These are phyloP conservation scores for Vitis hybrid DNA, from an alignment of 177 flowering plant genomes.

Conservation along the genomic window DNA sequence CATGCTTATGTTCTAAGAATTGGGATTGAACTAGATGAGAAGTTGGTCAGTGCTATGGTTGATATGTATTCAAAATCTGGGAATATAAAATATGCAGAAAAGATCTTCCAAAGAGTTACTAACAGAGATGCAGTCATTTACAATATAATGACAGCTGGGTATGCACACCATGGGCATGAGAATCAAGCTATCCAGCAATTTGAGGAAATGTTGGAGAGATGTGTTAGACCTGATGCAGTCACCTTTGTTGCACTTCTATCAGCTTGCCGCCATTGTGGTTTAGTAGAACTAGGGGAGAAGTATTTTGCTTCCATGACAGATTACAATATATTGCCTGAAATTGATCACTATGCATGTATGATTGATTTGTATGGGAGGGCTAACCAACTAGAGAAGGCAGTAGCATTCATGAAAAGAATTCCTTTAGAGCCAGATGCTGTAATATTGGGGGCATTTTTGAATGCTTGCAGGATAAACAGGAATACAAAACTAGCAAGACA, in stretches of 20 bases:
- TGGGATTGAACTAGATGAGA: conserved; percentile 46
- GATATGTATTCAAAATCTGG: conserved; percentile 94
- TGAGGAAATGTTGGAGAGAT: conserved; percentile 46
- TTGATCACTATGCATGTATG: conserved; percentile 83
- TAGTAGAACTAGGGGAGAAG: conserved; percentile 60
- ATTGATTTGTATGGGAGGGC: conserved; percentile 80
- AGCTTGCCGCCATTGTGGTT: conserved; percentile 77
- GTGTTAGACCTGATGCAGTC: conserved; percentile 54
- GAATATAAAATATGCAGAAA: conserved; percentile 51
- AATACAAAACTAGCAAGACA: conserved; percentile 46
- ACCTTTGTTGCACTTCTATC: conserved; percentile 80
- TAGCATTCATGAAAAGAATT: conserved; percentile 46
- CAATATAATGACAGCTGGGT: conserved; percentile 78
- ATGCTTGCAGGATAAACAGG: conserved; percentile 59
- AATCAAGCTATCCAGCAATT: conserved; percentile 49
- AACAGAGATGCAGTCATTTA: conserved; percentile 51
- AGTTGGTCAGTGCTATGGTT: conserved; percentile 51
- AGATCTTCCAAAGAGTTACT: conserved; percentile 31
- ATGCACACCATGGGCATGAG: conserved; percentile 67
- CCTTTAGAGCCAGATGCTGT: conserved; percentile 53
- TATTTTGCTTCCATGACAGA: conserved; percentile 64
- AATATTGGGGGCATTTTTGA: conserved; percentile 60
- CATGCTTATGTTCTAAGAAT: conserved; percentile 58
- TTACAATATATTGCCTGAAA: conserved; percentile 56
- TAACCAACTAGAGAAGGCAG: conserved; percentile 55